Evolutionary conservation across 441 rosid genomes (phyloP), one percentile per base, ranked within the genome.

Genomic region (Gossypium schwendimanii): DNA sequence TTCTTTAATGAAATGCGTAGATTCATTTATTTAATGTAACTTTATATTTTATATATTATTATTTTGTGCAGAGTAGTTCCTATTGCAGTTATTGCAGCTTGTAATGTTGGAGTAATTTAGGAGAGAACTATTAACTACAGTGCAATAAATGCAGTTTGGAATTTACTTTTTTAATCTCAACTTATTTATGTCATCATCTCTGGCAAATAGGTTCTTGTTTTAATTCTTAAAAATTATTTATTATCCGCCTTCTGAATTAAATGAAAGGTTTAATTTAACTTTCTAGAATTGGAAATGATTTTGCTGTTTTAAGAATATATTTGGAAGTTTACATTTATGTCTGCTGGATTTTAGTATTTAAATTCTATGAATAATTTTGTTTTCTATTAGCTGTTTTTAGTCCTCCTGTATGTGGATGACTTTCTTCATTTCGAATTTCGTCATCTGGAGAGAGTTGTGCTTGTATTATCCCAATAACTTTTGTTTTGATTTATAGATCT

Each of bases 221-320:
- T 39, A 3, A 12, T 11, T 45, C 17, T 54, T 4, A 7, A 18
- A 45, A 71, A 18, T 57, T 59, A 7, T 9, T 14, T 71, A 10
- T 63, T 24, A 41, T 60, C 60, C 67, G 50, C 58, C 68, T 82
- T 80, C 71, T 78, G 41, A 45, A 55, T 73, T 54, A 36, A 71
- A 50, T 44, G 61, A 45, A 39, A 12, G 52, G 18, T 72, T 77
- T 64, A 77, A 63, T 47, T 61, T 72, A 28, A 77, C 17, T 23
- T 52, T 68, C 28, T n/a, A 45, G 28, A 65, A 18, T 31, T 52
- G 57, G 52, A 24, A 36, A 57, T 44, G 47, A 5, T 68, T 72
- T 12, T 11, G 3, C 44, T 17, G 24, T 28, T 26, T 73, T 15
- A 60, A 45, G 63, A 20, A 20, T 55, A 55, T 12, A 28, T 15